A percentile compares a stretch with the other conserved stretches of the same genome.
Evolutionary conservation across 1,139 yeast genomes (phyloP).

Genomic region (Suzukiozyma palmioleophila): DNA sequence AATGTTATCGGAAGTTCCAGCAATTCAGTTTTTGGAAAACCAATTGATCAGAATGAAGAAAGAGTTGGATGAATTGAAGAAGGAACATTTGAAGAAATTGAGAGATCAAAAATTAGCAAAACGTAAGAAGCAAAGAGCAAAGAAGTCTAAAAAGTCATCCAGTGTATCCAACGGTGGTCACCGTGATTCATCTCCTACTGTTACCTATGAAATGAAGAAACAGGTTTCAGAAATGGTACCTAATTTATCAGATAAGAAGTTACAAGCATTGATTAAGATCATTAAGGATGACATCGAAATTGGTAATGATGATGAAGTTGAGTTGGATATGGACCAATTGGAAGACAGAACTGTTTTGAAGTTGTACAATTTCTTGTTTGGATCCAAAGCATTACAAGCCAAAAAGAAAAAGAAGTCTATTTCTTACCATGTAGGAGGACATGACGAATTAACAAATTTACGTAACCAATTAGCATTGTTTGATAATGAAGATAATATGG

Average conservation of each 20-base stretch:
- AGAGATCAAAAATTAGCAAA: conserved; percentile 41
- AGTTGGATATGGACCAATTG: conserved; percentile 90
- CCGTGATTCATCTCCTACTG: conserved; percentile 32
- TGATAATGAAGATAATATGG: conserved; percentile 41
- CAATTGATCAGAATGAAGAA: conserved; percentile 82
- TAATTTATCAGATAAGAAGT: conserved; percentile 71
- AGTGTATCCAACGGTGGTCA: conserved; percentile 18
- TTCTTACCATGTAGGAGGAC: conserved; percentile 42
- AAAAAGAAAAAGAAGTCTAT: conserved; percentile 56
- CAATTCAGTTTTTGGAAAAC: conserved; percentile 82
- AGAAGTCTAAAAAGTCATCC: conserved; percentile 18
- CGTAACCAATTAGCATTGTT: conserved; percentile 79
- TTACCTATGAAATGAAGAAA: conserved; percentile 94
- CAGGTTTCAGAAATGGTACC: conserved; percentile 86
- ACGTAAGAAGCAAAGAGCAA: conserved; percentile 46
- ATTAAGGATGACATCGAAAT: conserved; percentile 83
- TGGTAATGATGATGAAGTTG: conserved; percentile 78
- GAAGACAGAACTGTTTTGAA: conserved; percentile 82
- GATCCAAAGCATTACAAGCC: conserved; percentile 40
- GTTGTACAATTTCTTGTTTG: conserved; percentile 74
- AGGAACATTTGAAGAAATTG: conserved; percentile 58
- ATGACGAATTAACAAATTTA: conserved; percentile 79
- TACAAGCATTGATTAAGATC: conserved; percentile 79
- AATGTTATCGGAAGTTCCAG: conserved; percentile 71
- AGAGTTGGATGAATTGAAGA: conserved; percentile 78